Conservation (phyloP, 371 early-diverging fungal genomes). For the Rhizopus microsporus region DNA sequence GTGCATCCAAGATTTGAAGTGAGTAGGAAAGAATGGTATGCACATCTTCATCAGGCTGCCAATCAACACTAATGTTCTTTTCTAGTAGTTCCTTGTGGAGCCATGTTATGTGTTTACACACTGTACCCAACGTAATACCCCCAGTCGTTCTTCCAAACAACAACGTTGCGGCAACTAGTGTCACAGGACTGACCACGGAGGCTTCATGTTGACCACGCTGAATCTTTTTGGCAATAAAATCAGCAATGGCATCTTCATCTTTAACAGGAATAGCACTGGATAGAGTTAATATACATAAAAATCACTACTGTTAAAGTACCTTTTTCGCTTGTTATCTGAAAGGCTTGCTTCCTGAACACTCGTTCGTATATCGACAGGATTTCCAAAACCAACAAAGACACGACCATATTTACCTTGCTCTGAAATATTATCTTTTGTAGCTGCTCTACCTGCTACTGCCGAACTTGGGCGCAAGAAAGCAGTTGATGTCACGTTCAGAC, state of each 20-base stretch:
- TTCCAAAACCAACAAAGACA: conserved; percentile 46
- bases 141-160: conserved; percentile 38
- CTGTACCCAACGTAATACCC: conserved; percentile 41
- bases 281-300: neutral
- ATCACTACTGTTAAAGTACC: conserved; percentile 7
- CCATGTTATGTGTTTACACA: conserved; percentile 44
- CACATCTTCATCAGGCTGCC: conserved; percentile 52
- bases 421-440: conserved; percentile 22
- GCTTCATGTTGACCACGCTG: conserved; percentile 44
- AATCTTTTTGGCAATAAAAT: conserved; percentile 32
- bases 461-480: conserved; percentile 41
- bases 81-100: conserved; percentile 32
- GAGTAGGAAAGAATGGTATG: conserved; percentile 40
- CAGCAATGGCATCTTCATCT: conserved; percentile 25
- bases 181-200: conserved; percentile 40
- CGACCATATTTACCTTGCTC: conserved; percentile 50
- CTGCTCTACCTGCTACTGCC: conserved; percentile 29
- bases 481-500: conserved; percentile 17
- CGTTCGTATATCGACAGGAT: conserved; percentile 29
- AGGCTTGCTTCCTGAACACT: conserved; percentile 17
- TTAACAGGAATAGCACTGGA: conserved; percentile 23
- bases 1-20: conserved; percentile 38
- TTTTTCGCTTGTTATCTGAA: conserved; percentile 15
- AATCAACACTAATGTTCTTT: conserved; percentile 38
- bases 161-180: conserved; percentile 46